These are phyloP conservation scores for Penium margaritaceum DNA, from an alignment of 139 green algal species.

Conservation along the genomic window DNA sequence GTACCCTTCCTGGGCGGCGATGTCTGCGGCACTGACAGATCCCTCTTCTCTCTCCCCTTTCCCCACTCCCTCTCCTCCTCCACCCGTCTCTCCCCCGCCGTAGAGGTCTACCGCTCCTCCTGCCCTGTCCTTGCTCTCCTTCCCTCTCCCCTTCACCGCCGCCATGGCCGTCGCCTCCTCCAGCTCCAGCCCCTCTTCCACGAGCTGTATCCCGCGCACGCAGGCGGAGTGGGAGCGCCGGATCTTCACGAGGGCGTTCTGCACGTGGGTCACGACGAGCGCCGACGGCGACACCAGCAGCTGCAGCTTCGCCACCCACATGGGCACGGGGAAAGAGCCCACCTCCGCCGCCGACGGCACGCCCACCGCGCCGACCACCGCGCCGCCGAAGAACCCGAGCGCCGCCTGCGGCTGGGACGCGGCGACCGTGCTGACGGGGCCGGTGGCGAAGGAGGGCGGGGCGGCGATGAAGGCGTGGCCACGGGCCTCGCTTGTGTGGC, in stretches of 20 bases:
- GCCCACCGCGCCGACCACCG: too few relatives aligned
- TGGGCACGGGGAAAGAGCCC: slow-evolving; percentile 16
- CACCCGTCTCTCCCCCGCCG: too few relatives aligned
- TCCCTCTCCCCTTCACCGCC: not conserved
- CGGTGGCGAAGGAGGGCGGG: too few relatives aligned
- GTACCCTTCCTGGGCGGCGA: too few relatives aligned
- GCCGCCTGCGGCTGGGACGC: too few relatives aligned
- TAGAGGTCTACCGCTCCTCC: not conserved
- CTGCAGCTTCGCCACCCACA: slow-evolving; percentile 31
- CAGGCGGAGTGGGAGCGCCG: too few relatives aligned
- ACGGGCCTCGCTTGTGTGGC: not conserved
- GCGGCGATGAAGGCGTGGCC: not conserved
- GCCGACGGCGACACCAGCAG: slow-evolving; percentile 26
- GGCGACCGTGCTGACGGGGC: too few relatives aligned
- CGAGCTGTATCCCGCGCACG: not conserved
- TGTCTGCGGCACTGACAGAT: too few relatives aligned
- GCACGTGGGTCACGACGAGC: not conserved
- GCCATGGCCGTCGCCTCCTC: not conserved
- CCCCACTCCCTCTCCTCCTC: not conserved
- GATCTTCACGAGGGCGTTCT: slow-evolving; percentile 1
- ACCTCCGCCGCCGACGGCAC: slow-evolving; percentile 28
- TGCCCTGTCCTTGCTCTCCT: not conserved
- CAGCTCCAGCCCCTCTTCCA: not conserved
- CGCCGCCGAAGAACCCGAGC: too few relatives aligned
- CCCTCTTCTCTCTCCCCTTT: not conserved